A percentile compares a stretch with the other conserved stretches of the same genome.
These are phyloP conservation scores for Peronospora belbahrii DNA, from an alignment of 352 stramenopile genomes.

Conservation along the genomic window DNA sequence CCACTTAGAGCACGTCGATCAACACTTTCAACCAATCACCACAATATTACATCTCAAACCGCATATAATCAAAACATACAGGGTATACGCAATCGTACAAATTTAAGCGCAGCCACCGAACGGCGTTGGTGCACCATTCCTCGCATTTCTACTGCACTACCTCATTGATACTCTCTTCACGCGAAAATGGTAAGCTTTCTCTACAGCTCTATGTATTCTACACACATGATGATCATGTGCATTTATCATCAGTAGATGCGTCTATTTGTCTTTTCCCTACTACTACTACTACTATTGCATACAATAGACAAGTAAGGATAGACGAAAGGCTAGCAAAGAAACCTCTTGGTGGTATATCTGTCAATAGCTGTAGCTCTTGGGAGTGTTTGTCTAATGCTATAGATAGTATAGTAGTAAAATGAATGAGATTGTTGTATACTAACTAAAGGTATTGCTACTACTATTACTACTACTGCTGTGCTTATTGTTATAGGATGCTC, in stretches of 20 bases:
- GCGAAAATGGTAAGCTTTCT: conserved; percentile 60
- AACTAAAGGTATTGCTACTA: conserved; percentile 10
- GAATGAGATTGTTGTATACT: no score
- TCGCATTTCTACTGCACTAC: conserved; percentile 64
- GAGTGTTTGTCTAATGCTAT: no score
- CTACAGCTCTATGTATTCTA: background rate
- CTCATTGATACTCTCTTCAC: conserved; percentile 82
- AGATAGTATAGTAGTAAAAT: background rate
- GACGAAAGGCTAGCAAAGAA: conserved; percentile 1
- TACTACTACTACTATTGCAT: no score
- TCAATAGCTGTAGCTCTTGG: no score
- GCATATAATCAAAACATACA: background rate
- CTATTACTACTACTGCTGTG: conserved; percentile 1
- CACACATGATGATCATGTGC: background rate
- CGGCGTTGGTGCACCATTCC: conserved; percentile 27
- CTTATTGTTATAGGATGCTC: conserved; percentile 39
- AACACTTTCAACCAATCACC: background rate
- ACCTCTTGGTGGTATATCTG: no score
- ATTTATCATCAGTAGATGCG: conserved; percentile 1
- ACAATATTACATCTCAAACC: background rate
- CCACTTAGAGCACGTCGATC: background rate
- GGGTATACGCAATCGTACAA: background rate
- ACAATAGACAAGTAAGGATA: no score
- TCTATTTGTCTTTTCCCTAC: conserved; percentile 4
- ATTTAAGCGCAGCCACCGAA: conserved; percentile 31